Base-by-base conservation (phyloP, 345 rosid species). In the Populus pruinosa region DNA sequence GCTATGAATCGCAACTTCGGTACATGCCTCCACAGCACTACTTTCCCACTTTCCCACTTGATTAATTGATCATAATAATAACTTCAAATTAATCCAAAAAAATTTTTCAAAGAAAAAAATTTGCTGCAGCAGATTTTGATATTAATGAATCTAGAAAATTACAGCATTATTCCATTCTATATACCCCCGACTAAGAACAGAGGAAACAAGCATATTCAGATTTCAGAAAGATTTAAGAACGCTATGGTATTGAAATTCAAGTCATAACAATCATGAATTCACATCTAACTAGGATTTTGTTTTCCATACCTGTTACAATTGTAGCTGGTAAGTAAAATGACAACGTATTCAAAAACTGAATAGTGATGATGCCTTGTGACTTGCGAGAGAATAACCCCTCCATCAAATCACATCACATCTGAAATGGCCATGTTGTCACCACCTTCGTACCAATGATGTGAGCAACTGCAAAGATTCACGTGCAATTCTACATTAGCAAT, bases 361-460 rank as follows among this genome's bases (percentile, higher is more conserved):
- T 43, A 35, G 67, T 10, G 49, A 31, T 23, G 67, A 64, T 50
- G 71, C 66, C 76, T 72, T 53, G 35, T 38, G 47, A 56, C 76
- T 72, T 53, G 59, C 20, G 61, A 56, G 25, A 73, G 29, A 39
- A 44, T 38, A 66, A 6, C 61, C 68, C 36, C 17, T 18, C 41
- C 20, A 7, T 47, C 36, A 13, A 53, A 79, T 43, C 55, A 72
- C 56, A 6, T 67, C 9, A 72, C 56, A 13, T 67, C 14, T 31
- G 39, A 44, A 53, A 56, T 16, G 43, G 78, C 56, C 56, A 20
- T 38, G 50, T 14, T 31, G n/a, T 88, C 82, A 93, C 97, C 97
- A 94, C 79, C 98, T 90, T 70, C 97, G 86, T 29, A 94, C 86
- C 35, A 94, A 83, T 27, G 97, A 94, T 29, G 90, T 89, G 39